Percentiles rank a stretch among this genome's conserved stretches.
Conservation (phyloP, 148 eudicot genomes). For the Spergularia bocconei region DNA sequence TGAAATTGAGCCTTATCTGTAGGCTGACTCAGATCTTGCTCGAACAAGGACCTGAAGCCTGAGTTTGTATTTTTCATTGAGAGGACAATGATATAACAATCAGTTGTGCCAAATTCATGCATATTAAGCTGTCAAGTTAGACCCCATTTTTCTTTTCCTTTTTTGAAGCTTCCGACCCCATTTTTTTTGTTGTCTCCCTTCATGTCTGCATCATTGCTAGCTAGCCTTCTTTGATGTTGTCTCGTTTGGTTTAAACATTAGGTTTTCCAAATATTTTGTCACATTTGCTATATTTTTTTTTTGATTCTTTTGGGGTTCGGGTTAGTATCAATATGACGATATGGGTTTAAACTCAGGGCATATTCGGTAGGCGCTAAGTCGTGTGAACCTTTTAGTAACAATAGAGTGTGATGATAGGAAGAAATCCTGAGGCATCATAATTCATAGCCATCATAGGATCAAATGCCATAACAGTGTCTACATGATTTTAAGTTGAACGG, state of each 20-base stretch:
- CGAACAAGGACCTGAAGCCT: constrained; percentile 1
- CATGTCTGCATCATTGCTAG: constrained; percentile 9
- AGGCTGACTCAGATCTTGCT: constrained; percentile 26
- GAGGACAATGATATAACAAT: constrained; percentile 24
- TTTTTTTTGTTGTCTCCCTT: constrained; percentile 16
- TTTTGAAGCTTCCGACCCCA: constrained; percentile 5
- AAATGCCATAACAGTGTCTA: too few species aligned
- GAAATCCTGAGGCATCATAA: too few species aligned
- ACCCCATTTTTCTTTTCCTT: constrained; percentile 6
- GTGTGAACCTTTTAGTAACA: too few species aligned
- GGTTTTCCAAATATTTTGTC: neutral
- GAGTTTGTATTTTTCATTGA: neutral
- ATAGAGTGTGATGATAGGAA: too few species aligned
- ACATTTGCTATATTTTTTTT: neutral
- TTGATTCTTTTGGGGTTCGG: too few species aligned
- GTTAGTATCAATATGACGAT: too few species aligned
- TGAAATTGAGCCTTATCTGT: constrained; percentile 38
- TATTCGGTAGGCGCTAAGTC: too few species aligned
- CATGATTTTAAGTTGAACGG: too few species aligned
- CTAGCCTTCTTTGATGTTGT: constrained; percentile 7
- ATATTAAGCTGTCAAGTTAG: constrained; percentile 28
- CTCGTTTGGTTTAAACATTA: neutral
- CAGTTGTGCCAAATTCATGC: constrained; percentile 9
- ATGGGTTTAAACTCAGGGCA: too few species aligned
- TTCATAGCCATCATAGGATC: too few species aligned